Evolutionary conservation across 306 rosid genomes (phyloP).

Genomic region (Dryas octopetala): DNA sequence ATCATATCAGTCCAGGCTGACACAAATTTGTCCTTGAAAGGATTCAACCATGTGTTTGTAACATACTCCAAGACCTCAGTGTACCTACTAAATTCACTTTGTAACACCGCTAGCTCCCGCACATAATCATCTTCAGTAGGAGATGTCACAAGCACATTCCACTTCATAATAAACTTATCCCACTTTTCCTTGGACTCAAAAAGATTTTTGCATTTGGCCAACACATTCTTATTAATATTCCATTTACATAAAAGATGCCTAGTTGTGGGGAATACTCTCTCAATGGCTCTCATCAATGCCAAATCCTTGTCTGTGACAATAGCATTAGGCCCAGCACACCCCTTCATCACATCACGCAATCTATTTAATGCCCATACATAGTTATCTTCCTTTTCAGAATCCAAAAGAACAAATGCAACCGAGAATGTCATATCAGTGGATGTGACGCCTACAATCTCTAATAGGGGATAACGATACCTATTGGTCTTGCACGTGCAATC

Average conservation of each 20-base stretch:
- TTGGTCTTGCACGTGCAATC: constrained; percentile 18
- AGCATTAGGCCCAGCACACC: constrained; percentile 12
- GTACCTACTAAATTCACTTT: constrained; percentile 14
- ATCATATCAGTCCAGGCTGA: constrained; percentile 13
- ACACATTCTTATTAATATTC: constrained; percentile 19
- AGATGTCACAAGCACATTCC: constrained; percentile 12
- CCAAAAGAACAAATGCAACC: constrained; percentile 12
- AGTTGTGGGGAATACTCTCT: constrained; percentile 14
- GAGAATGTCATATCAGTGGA: constrained; percentile 21
- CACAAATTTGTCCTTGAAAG: constrained; percentile 15
- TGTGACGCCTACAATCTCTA: constrained; percentile 15
- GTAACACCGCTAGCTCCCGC: constrained; percentile 9
- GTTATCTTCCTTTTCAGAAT: constrained; percentile 13
- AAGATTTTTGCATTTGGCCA: constrained; percentile 10
- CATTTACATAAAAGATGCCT: constrained; percentile 11
- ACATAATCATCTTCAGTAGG: constrained; percentile 3
- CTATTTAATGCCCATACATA: constrained; percentile 16
- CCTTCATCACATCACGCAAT: constrained; percentile 1
- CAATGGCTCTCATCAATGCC: constrained; percentile 15
- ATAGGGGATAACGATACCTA: not conserved
- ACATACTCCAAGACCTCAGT: constrained; percentile 12
- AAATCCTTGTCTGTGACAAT: constrained; percentile 18
- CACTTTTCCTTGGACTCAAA: constrained; percentile 22
- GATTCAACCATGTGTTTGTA: constrained; percentile 21
- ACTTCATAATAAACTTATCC: constrained; percentile 17